phyloP scores from a whole-genome alignment of 78 protist genomes.

The Dictyostelium purpureum region DNA sequence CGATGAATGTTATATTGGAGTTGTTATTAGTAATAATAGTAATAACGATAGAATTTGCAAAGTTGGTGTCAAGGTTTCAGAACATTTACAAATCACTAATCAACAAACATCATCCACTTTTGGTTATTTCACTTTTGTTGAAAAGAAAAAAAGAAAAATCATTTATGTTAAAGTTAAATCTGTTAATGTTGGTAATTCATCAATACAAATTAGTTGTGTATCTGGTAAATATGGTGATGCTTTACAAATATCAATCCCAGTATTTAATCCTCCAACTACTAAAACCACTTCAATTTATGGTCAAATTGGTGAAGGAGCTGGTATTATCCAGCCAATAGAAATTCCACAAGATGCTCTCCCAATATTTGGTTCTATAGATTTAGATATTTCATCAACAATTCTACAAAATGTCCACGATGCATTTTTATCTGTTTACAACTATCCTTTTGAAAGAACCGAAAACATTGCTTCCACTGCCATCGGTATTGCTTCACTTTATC shows the following conservation, averaged over 20 bases:
- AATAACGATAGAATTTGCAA: slow-evolving; percentile 39
- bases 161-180: slow-evolving; percentile 23
- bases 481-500: slow-evolving; percentile 19
- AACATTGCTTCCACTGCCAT: slow-evolving; percentile 33
- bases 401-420: slow-evolving; percentile 57
- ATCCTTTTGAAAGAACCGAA: slow-evolving; percentile 59
- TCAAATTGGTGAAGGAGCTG: slow-evolving; percentile 20
- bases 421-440: not conserved
- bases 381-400: slow-evolving; percentile 43
- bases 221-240: slow-evolving; percentile 78
- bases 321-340: slow-evolving; percentile 22
- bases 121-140: slow-evolving; percentile 59
- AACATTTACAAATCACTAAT: not conserved
- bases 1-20: slow-evolving; percentile 25
- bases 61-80: slow-evolving; percentile 45
- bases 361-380: slow-evolving; percentile 27
- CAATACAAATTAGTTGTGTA: slow-evolving; percentile 46
- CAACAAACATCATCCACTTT: not conserved
- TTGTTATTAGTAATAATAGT: slow-evolving; percentile 37
- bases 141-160: slow-evolving; percentile 9
- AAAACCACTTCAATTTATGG: slow-evolving; percentile 46
- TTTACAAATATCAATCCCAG: slow-evolving; percentile 54
- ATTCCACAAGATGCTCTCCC: slow-evolving; percentile 65
- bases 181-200: slow-evolving; percentile 28
- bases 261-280: slow-evolving; percentile 51